phyloP scores from a whole-genome alignment of 768 basidiomycete genomes.

The Russula olivacea region DNA sequence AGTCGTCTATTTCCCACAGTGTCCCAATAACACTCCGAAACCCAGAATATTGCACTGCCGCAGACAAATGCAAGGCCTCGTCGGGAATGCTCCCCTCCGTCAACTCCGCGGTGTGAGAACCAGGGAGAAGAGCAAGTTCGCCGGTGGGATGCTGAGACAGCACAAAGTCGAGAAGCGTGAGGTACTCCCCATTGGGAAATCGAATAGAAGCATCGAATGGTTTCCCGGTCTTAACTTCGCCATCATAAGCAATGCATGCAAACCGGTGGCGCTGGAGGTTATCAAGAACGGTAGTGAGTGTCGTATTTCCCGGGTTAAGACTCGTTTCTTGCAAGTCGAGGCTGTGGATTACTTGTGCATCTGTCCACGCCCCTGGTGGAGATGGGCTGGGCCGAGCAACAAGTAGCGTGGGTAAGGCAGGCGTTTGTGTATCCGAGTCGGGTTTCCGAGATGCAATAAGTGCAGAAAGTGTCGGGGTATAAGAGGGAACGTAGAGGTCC shows the following conservation, averaged over 20 bases:
- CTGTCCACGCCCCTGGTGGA: background rate
- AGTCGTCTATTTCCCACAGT: background rate
- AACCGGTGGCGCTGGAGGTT: background rate
- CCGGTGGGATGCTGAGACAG: conserved; percentile 6
- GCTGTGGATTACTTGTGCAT: background rate
- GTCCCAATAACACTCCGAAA: background rate
- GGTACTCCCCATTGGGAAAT: background rate
- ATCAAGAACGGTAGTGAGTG: background rate
- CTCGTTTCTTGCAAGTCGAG: background rate
- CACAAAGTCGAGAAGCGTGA: conserved; percentile 7
- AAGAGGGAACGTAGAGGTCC: background rate
- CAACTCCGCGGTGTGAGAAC: conserved; percentile 7
- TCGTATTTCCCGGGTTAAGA: background rate
- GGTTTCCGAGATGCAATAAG: background rate
- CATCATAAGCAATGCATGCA: background rate
- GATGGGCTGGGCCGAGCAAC: background rate
- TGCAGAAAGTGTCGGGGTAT: background rate
- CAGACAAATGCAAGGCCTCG: conserved; percentile 19
- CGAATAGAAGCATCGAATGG: conserved; percentile 3
- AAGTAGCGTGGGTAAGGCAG: too few relatives aligned
- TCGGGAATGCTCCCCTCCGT: background rate
- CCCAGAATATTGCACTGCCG: conserved; percentile 1
- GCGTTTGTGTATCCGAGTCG: too few relatives aligned
- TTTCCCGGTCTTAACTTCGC: background rate
- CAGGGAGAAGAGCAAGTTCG: conserved; percentile 14